phyloP scores from a whole-genome alignment of 768 basidiomycete species.

The Boletus pseudo-olivaceus region DNA sequence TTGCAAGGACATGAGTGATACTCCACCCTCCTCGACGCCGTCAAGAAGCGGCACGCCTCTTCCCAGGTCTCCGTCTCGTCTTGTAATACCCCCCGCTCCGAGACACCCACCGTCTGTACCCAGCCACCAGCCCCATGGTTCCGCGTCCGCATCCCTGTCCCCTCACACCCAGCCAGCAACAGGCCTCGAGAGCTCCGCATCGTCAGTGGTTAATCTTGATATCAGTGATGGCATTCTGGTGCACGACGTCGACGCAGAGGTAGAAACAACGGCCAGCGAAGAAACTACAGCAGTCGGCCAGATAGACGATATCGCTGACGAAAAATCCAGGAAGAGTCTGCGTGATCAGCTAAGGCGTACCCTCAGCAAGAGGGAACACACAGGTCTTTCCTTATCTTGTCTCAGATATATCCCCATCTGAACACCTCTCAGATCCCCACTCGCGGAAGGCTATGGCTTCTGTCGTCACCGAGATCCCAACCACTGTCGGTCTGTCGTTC shows the following conservation, averaged over 20 bases:
- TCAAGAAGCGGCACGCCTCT: conserved; percentile 37
- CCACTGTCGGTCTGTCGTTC: conserved; percentile 16
- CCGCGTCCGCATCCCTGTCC: conserved; percentile 30
- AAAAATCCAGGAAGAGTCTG: conserved; percentile 59
- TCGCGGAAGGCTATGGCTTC: conserved; percentile 13
- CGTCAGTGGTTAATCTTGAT: conserved; percentile 67
- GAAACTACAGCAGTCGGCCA: conserved; percentile 46
- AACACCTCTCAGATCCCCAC: conserved; percentile 10
- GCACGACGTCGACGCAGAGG: conserved; percentile 65
- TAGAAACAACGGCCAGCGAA: conserved; percentile 53
- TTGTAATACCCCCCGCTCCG: conserved; percentile 48
- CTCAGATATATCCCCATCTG: conserved; percentile 9
- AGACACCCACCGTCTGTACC: conserved; percentile 56
- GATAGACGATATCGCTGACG: conserved; percentile 43
- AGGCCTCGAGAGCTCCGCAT: conserved; percentile 60
- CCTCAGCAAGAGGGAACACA: conserved; percentile 47
- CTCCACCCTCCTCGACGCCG: conserved; percentile 30
- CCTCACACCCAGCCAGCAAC: conserved; percentile 29
- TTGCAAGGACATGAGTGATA: conserved; percentile 24
- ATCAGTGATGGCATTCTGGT: conserved; percentile 66
- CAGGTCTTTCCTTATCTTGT: conserved; percentile 36
- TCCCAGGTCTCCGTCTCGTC: conserved; percentile 46
- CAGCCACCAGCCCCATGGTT: conserved; percentile 50
- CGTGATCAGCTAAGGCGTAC: conserved; percentile 72
- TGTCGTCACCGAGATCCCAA: conserved; percentile 36